Percentiles rank a stretch among this genome's conserved stretches.
phyloP scores from a whole-genome alignment of 1,284 basidiomycete species.

The Meripilus lineatus region DNA sequence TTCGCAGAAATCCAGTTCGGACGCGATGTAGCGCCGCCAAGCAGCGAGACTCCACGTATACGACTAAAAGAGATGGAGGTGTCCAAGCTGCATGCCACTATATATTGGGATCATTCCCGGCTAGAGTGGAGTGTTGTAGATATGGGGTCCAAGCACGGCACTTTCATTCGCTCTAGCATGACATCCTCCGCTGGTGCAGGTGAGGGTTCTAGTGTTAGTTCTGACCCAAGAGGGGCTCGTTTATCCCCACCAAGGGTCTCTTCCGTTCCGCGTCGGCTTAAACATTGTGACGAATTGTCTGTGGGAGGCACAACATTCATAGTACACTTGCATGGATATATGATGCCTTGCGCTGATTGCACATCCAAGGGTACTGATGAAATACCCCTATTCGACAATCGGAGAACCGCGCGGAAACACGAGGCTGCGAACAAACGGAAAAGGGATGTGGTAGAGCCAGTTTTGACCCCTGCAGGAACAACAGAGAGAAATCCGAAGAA shows the following conservation, averaged over 20 bases:
- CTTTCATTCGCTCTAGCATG: slow-evolving; percentile 42
- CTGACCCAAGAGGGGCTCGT: slow-evolving; percentile 34
- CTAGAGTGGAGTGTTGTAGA: slow-evolving; percentile 68
- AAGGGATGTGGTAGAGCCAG: slow-evolving; percentile 16
- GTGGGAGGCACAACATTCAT: slow-evolving; percentile 66
- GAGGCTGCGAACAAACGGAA: slow-evolving; percentile 28
- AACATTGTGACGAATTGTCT: slow-evolving; percentile 58
- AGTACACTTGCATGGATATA: slow-evolving; percentile 60
- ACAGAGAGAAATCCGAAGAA: slow-evolving; percentile 45
- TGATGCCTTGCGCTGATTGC: slow-evolving; percentile 58
- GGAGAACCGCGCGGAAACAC: slow-evolving; percentile 24
- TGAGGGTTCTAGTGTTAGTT: not conserved
- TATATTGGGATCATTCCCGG: slow-evolving; percentile 59
- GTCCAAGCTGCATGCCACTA: slow-evolving; percentile 72
- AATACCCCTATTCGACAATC: slow-evolving; percentile 52
- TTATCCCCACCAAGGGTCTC: slow-evolving; percentile 60
- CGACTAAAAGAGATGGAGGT: slow-evolving; percentile 78
- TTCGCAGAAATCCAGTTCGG: slow-evolving; percentile 66
- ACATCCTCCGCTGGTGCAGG: slow-evolving; percentile 4
- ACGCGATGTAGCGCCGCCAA: slow-evolving; percentile 50
- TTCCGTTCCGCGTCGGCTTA: slow-evolving; percentile 58
- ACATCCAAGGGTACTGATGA: slow-evolving; percentile 43
- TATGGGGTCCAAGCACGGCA: slow-evolving; percentile 80
- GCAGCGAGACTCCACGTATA: slow-evolving; percentile 51
- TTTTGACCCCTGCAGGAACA: slow-evolving; percentile 3